Conservation (phyloP, 805 yeast genomes). For the Cyberlindnera amylophila region DNA sequence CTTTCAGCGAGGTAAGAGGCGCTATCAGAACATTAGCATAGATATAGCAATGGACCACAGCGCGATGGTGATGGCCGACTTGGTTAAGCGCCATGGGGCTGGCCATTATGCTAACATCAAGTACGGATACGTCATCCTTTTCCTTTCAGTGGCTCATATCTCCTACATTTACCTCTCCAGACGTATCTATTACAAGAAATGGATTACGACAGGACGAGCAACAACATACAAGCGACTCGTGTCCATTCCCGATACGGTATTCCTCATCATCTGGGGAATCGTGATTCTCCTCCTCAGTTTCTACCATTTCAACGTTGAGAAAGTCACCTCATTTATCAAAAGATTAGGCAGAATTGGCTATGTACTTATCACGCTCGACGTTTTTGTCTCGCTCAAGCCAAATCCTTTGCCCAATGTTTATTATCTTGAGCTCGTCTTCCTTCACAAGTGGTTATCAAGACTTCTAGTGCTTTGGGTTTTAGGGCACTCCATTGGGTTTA, state of each 20-base stretch:
- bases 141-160: conserved; percentile 39
- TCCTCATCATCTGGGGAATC: conserved; percentile 34
- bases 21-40: neutral
- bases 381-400: conserved; percentile 55
- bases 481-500: conserved; percentile 51
- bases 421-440: conserved; percentile 49
- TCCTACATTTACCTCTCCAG: conserved; percentile 33
- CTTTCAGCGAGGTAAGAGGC: too few relatives aligned
- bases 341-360: conserved; percentile 62
- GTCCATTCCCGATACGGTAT: conserved; percentile 32
- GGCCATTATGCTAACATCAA: conserved; percentile 55
- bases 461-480: conserved; percentile 42
- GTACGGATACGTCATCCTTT: conserved; percentile 54
- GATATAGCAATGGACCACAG: too few relatives aligned
- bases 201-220: conserved; percentile 39
- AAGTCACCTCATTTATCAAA: conserved; percentile 40
- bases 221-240: conserved; percentile 32
- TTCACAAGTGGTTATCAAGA: conserved; percentile 75
- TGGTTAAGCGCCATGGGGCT: conserved; percentile 42
- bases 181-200: conserved; percentile 30
- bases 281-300: conserved; percentile 31
- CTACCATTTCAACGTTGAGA: conserved; percentile 33
- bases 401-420: conserved; percentile 41
- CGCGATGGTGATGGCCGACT: conserved; percentile 2
- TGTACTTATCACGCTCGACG: conserved; percentile 53